A percentile compares a stretch with the other conserved stretches of the same genome.
phyloP scores from a whole-genome alignment of 2,329 filamentous ascomycete genomes.

The Alternaria angustiovoidea region DNA sequence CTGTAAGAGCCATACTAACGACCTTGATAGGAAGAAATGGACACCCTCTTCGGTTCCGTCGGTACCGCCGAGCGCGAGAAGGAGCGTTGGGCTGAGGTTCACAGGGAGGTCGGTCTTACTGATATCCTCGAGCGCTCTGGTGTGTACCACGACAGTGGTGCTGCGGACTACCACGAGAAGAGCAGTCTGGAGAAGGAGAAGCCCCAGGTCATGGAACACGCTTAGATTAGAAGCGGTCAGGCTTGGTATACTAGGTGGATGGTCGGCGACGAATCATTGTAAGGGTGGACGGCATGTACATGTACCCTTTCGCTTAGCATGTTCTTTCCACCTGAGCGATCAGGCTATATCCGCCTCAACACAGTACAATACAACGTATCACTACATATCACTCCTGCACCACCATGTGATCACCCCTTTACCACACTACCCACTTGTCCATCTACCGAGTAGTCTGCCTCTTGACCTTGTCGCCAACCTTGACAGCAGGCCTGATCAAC shows the following conservation, averaged over 20 bases:
- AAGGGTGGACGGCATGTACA: background rate
- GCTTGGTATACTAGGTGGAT: background rate
- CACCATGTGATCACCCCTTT: background rate
- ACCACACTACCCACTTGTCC: background rate
- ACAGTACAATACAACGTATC: background rate
- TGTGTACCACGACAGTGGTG: conserved; percentile 11
- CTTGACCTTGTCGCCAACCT: conserved; percentile 25
- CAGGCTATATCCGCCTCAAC: background rate
- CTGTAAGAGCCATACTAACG: background rate
- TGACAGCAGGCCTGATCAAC: conserved; percentile 2
- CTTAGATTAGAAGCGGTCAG: background rate
- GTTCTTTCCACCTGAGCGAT: background rate
- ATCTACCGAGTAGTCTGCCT: conserved; percentile 34
- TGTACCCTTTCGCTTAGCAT: conserved; percentile 8
- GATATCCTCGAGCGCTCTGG: conserved; percentile 36
- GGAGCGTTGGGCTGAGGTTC: conserved; percentile 76
- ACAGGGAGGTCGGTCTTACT: conserved; percentile 71
- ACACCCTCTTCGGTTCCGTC: conserved; percentile 72
- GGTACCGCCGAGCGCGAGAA: conserved; percentile 71
- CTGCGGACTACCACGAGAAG: background rate
- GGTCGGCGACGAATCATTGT: background rate
- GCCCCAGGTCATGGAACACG: conserved; percentile 16
- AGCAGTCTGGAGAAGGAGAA: conserved; percentile 24
- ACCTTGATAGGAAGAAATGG: conserved; percentile 63
- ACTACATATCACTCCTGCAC: background rate